Base-by-base conservation (phyloP, 1,284 basidiomycete species). In the Puccinia coronata region DNA sequence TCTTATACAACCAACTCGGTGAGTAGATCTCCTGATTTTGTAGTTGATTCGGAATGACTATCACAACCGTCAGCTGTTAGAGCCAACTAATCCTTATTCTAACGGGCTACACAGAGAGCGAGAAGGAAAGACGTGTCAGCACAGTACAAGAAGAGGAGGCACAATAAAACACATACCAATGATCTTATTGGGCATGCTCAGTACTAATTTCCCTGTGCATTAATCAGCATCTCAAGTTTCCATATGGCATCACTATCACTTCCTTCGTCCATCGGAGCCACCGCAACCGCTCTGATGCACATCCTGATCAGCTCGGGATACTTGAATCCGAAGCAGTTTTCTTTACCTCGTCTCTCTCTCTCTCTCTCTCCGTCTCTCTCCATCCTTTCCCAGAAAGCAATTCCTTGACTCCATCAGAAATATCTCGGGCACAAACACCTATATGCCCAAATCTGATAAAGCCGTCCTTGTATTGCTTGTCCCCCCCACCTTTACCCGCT, bases 101-200 rank as follows among this genome's bases (percentile, higher is more conserved):
- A n/a, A 61, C 6, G 28, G 34, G 1, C 18, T 69, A n/a, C 18
- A 63, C 59, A 84, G 95, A 97, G 88, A 95, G 92, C 85, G 94
- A 96, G 90, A 96, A 96, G 89, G 93, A 95, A 88, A 90, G 94
- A 86, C 89, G 94, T 85, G 92, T 94, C 82, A 92, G 83, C 78
- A 84, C 82, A 36, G 84, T 82, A 49, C 59, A 65, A 74, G 83
- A 80, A 72, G 67, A 77, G 41, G 67, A 71, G 49, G 75, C 59
- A 20, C 67, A 82, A 51, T 75, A 36, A 74, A 70, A 55, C 14
- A 59, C 31, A 36, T 39, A 20, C 34, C 34, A 8, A 47, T 69
- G 65, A 28, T 51, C 23, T 51, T 25, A 12, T 51, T 47, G 67
- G 28, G 67, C 67, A 49, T 28, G 12, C 12, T 20, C 36, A 43